phyloP scores from a whole-genome alignment of 176 grass and related monocot species.

The Carex littledalei region DNA sequence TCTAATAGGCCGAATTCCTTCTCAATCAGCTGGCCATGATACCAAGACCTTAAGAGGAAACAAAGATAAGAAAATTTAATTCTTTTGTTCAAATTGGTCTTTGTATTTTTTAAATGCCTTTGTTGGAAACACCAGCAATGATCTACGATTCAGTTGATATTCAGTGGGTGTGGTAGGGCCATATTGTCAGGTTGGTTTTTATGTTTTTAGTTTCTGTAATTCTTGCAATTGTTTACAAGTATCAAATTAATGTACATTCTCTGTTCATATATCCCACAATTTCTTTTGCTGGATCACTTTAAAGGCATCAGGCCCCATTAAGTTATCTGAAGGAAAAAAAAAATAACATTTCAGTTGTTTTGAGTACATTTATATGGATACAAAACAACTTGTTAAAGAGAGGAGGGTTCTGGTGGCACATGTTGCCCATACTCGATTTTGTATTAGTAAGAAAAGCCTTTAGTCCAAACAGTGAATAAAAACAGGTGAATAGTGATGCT shows the following conservation, averaged over 20 bases:
- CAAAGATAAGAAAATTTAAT: conserved; percentile 53
- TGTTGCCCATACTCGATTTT: background rate
- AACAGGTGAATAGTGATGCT: background rate
- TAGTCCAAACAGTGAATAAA: background rate
- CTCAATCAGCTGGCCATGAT: conserved; percentile 33
- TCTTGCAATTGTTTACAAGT: conserved; percentile 12
- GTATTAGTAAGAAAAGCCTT: background rate
- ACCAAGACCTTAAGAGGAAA: conserved; percentile 28
- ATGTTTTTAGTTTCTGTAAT: background rate
- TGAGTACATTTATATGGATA: background rate
- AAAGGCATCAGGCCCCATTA: background rate
- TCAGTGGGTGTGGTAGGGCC: background rate
- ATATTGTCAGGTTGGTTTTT: background rate
- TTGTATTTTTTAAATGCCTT: background rate
- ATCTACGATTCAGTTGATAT: background rate
- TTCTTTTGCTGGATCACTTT: background rate
- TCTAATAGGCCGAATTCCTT: conserved; percentile 52
- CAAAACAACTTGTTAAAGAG: background rate
- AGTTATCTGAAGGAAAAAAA: background rate
- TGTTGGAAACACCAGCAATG: background rate
- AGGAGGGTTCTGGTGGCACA: background rate
- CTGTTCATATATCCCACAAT: background rate
- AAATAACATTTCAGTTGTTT: background rate
- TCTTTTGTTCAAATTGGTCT: background rate
- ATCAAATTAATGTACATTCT: conserved; percentile 10